These are phyloP conservation scores for Volvox reticuliferus DNA, from an alignment of 139 green algal species.

Conservation along the genomic window DNA sequence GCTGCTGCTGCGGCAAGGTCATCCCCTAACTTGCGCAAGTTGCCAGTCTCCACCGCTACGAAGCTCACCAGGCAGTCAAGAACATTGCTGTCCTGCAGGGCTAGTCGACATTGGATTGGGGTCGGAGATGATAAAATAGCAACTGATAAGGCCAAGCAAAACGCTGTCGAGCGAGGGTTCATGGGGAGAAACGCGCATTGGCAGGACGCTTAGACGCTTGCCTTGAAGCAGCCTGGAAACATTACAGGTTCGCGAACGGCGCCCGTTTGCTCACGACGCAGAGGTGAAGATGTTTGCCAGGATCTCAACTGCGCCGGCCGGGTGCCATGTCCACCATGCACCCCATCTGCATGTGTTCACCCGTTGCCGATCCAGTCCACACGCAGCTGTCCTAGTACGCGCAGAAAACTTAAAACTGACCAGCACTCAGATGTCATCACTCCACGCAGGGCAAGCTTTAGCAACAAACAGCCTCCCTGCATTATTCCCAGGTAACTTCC, in stretches of 20 bases:
- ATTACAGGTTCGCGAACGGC: not conserved
- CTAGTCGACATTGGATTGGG: not conserved
- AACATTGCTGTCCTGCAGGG: not conserved
- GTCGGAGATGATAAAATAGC: not conserved
- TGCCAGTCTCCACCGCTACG: conserved; percentile 41
- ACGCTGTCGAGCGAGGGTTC: not conserved
- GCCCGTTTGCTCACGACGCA: too few species aligned
- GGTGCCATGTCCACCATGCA: too few species aligned
- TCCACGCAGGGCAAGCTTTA: not conserved
- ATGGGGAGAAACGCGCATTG: too few species aligned
- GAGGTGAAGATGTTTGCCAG: too few species aligned
- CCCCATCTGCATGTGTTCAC: too few species aligned
- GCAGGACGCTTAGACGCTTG: too few species aligned
- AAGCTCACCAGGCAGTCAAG: conserved; percentile 20
- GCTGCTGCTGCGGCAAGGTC: not conserved
- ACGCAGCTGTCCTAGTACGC: not conserved
- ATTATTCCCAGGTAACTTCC: not conserved
- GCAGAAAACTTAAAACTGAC: not conserved
- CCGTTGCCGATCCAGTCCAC: not conserved
- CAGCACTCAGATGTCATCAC: too few species aligned
- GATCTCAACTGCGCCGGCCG: too few species aligned
- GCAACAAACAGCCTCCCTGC: not conserved
- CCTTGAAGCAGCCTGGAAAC: too few species aligned
- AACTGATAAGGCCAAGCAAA: not conserved
- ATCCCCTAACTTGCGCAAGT: conserved; percentile 5